Base-by-base conservation (phyloP, 2,329 filamentous ascomycete genomes). In the Penicillium sp. region DNA sequence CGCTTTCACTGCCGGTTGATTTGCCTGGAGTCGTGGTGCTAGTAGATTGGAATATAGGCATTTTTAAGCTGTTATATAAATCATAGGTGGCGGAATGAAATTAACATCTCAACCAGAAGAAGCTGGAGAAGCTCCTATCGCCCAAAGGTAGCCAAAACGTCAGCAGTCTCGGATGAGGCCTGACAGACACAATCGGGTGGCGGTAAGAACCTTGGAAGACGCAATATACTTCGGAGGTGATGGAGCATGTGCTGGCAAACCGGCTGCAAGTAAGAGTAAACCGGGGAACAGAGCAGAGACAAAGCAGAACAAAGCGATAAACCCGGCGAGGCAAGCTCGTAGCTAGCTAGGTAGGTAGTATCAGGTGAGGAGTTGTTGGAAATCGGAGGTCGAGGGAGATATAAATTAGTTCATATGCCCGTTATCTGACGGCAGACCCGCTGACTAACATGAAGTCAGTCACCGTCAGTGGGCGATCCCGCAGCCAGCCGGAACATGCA, bases 21-120 rank as follows among this genome's bases (percentile, higher is more conserved):
- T 28, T 43, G 21, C 33, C 30, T 49, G 52, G 52, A 56, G 59
- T 52, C 21, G 58, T 23, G 38, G 38, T 40, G 30, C 43, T 54
- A 28, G 64, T 47, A 42, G 56, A 55, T 52, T 66, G 63, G 50
- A 66, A 66, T 48, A 68, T 63, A 21, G 66, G 66, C 66, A 68
- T 68, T 47, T 52, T 65, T 53, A 47, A 56, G 40, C 45, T 45
- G 23, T 48, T 30, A 43, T 38, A 47, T 20, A 48, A 21, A 47
- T 18, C 45, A 47, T 18, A 33, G 6, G 33, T n/a, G 12, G n/a
- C n/a, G 16, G n/a, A 28, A n/a, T 23, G 45, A n/a, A n/a, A 26
- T 48, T 47, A 48, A 42, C 52, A 55, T 55, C 21, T 16, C 46
- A 47, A 28, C 2, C 21, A 47, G 16, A 4, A 21, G 3, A 24